Evolutionary conservation across 805 yeast species (phyloP).

Genomic region (Candida krabiensis): DNA sequence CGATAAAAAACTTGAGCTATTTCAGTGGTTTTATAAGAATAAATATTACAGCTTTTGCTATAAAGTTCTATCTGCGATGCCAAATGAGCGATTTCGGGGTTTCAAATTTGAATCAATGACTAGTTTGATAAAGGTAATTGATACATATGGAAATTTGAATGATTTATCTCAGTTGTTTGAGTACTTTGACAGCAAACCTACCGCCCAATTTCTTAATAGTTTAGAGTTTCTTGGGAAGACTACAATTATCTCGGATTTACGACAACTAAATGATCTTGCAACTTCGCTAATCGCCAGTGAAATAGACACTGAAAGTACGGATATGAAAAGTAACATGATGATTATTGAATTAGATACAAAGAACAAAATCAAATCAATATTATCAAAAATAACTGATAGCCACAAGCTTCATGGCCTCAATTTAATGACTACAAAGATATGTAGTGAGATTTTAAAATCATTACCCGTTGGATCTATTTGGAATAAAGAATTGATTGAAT

Average conservation of each 20-base stretch:
- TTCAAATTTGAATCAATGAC: slow-evolving; percentile 10
- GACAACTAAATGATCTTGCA: background rate
- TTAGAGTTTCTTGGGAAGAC: slow-evolving; percentile 2
- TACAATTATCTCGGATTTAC: slow-evolving; percentile 1
- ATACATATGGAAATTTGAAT: slow-evolving; percentile 19
- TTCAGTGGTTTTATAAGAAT: slow-evolving; percentile 24
- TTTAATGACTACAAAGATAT: slow-evolving; percentile 6
- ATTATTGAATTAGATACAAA: background rate
- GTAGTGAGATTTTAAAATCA: slow-evolving; percentile 3
- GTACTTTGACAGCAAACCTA: slow-evolving; percentile 9
- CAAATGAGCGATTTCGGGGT: slow-evolving; percentile 13
- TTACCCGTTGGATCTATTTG: background rate
- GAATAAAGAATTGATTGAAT: slow-evolving; percentile 1
- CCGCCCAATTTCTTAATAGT: slow-evolving; percentile 2
- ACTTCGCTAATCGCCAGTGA: background rate
- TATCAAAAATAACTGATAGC: background rate
- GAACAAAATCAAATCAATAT: background rate
- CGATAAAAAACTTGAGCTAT: slow-evolving; percentile 16
- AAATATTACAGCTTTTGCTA: slow-evolving; percentile 16
- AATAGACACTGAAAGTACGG: background rate
- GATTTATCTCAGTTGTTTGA: slow-evolving; percentile 19
- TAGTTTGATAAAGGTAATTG: slow-evolving; percentile 20
- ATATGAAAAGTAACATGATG: too few relatives aligned
- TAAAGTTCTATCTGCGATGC: slow-evolving; percentile 6
- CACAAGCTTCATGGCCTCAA: background rate